phyloP scores from a whole-genome alignment of 768 basidiomycete genomes.

The Leucocoprinus birnbaumii region DNA sequence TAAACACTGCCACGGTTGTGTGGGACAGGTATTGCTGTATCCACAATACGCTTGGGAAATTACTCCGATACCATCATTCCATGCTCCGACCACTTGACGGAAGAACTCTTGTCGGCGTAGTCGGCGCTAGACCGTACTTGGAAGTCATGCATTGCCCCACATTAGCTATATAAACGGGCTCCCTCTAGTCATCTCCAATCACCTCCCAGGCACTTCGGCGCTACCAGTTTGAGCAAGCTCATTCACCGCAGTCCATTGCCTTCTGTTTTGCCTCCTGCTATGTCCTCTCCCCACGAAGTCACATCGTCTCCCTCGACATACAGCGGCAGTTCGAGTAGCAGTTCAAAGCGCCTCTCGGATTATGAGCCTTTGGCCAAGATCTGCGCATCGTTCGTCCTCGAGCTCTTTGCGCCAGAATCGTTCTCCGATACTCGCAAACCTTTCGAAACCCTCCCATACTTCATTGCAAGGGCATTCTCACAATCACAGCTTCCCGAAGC shows the following conservation, averaged over 20 bases:
- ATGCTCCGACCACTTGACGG: not conserved
- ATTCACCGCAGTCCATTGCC: too few relatives aligned
- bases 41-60: not conserved
- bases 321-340: not conserved
- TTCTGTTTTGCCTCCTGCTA: not conserved
- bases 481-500: conserved; percentile 8
- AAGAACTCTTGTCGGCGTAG: not conserved
- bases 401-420: conserved; percentile 1
- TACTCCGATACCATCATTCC: not conserved
- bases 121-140: not conserved
- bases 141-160: not conserved
- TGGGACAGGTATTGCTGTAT: not conserved
- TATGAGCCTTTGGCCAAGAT: conserved; percentile 12
- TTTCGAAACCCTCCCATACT: conserved; percentile 5
- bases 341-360: conserved; percentile 1
- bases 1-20: not conserved
- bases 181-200: too few relatives aligned
- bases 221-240: too few relatives aligned
- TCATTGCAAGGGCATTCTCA: conserved; percentile 10
- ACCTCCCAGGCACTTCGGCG: too few relatives aligned
- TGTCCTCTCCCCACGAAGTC: not conserved
- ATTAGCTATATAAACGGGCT: too few relatives aligned
- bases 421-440: not conserved
- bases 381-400: conserved; percentile 7
- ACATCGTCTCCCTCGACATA: not conserved